Conservation (phyloP, 768 basidiomycete species). For the Podaxis sp. region DNA sequence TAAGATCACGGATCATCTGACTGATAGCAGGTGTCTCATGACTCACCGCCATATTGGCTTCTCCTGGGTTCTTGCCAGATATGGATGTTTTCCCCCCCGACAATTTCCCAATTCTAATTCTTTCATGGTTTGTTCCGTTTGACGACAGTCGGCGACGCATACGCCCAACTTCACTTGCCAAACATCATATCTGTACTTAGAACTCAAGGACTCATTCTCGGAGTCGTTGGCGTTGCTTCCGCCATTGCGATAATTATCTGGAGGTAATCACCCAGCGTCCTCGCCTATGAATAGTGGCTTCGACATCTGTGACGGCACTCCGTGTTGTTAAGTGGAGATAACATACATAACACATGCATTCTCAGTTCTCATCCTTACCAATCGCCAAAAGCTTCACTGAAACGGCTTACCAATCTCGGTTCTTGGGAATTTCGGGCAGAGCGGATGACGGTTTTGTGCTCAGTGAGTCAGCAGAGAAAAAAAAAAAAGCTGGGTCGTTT, state of each 20-base stretch:
- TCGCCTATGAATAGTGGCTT: not conserved
- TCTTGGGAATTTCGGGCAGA: not conserved
- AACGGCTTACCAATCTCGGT: not conserved
- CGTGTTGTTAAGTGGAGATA: not conserved
- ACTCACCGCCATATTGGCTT: not conserved
- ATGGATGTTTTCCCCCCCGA: not conserved
- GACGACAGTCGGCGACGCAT: not conserved
- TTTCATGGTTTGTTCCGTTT: not conserved
- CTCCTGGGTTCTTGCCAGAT: not conserved
- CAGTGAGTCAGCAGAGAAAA: not conserved
- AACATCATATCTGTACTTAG: no score
- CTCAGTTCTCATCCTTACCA: not conserved
- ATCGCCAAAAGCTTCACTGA: not conserved
- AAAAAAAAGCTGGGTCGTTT: not conserved
- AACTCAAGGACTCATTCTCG: no score
- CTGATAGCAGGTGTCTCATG: slow-evolving; percentile 1
- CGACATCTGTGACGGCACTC: not conserved
- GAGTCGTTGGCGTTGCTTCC: no score
- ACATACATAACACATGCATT: not conserved
- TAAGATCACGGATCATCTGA: not conserved
- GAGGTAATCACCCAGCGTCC: not conserved
- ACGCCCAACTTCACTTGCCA: no score
- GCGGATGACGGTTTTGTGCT: not conserved
- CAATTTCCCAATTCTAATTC: not conserved
- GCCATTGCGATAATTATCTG: not conserved